phyloP scores from a whole-genome alignment of 2,329 filamentous ascomycete species.

The Alternaria brassicicola region DNA sequence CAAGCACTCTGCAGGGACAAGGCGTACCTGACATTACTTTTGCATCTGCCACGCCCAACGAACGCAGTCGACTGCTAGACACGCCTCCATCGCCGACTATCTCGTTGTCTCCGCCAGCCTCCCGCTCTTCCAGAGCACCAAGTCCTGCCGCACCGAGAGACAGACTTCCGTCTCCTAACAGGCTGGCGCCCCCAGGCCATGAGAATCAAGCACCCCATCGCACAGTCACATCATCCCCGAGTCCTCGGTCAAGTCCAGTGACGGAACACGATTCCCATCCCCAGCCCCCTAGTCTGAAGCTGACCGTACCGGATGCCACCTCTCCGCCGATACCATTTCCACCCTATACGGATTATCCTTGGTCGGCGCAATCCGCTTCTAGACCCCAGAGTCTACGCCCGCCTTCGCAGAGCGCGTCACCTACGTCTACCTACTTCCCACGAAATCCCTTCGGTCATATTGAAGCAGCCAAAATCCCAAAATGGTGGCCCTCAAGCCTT shows the following conservation, averaged over 20 bases:
- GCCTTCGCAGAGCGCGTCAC: constrained; percentile 58
- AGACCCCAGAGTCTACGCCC: constrained; percentile 63
- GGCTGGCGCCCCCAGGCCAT: constrained; percentile 50
- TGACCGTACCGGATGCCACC: constrained; percentile 50
- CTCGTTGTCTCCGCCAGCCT: constrained; percentile 49
- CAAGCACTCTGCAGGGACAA: constrained; percentile 35
- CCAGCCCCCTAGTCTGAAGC: constrained; percentile 47
- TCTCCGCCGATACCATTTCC: constrained; percentile 70
- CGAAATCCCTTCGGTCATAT: constrained; percentile 52
- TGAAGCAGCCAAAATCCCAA: constrained; percentile 55
- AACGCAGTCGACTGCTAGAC: constrained; percentile 20
- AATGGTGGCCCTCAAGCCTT: constrained; percentile 81
- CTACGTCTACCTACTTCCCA: constrained; percentile 55
- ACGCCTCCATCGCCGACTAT: constrained; percentile 47
- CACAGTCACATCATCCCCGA: constrained; percentile 28
- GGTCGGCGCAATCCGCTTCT: constrained; percentile 52
- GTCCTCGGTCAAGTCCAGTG: constrained; percentile 37
- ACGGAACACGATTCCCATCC: constrained; percentile 29
- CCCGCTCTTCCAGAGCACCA: constrained; percentile 33
- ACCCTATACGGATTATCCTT: constrained; percentile 63
- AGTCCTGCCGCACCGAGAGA: constrained; percentile 35
- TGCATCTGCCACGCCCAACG: constrained; percentile 42
- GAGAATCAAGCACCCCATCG: constrained; percentile 24
- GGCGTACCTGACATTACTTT: constrained; percentile 45
- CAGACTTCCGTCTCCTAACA: constrained; percentile 31